These are phyloP conservation scores for Cyanidium caldarium DNA, from an alignment of 23 red algal genomes.

Conservation along the genomic window DNA sequence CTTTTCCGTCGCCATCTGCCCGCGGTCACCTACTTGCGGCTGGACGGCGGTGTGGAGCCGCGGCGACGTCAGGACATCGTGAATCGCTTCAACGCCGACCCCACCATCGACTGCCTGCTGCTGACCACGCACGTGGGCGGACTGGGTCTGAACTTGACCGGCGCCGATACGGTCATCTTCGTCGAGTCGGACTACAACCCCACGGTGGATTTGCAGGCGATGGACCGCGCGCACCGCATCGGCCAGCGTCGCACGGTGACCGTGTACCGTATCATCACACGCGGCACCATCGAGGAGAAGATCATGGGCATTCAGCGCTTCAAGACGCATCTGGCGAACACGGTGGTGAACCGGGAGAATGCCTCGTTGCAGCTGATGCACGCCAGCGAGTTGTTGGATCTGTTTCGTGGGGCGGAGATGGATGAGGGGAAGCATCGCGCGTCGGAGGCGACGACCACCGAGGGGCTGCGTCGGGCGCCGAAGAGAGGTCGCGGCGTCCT, in stretches of 20 bases:
- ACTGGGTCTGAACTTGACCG: slow-evolving; percentile 87
- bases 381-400: not conserved
- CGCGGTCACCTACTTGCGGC: slow-evolving; percentile 56
- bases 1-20: slow-evolving; percentile 55
- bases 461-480: not conserved
- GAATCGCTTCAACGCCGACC: slow-evolving; percentile 89
- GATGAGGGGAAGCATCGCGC: no score
- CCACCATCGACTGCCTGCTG: slow-evolving; percentile 74
- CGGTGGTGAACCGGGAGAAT: slow-evolving; percentile 85
- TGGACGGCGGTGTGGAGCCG: slow-evolving; percentile 76
- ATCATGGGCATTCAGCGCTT: slow-evolving; percentile 86
- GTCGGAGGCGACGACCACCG: not conserved
- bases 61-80: slow-evolving; percentile 62
- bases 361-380: slow-evolving; percentile 29
- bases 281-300: slow-evolving; percentile 89
- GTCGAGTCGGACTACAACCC: slow-evolving; percentile 96
- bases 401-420: no score
- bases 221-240: slow-evolving; percentile 93
- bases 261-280: slow-evolving; percentile 70
- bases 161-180: slow-evolving; percentile 92
- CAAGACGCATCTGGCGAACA: slow-evolving; percentile 89
- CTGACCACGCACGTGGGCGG: slow-evolving; percentile 90
- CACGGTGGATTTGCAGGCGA: slow-evolving; percentile 86
- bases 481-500: not conserved
- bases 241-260: slow-evolving; percentile 87